Evolutionary conservation across 176 grass and related monocot genomes (phyloP).

Genomic region (Miscanthus lutarioriparius): DNA sequence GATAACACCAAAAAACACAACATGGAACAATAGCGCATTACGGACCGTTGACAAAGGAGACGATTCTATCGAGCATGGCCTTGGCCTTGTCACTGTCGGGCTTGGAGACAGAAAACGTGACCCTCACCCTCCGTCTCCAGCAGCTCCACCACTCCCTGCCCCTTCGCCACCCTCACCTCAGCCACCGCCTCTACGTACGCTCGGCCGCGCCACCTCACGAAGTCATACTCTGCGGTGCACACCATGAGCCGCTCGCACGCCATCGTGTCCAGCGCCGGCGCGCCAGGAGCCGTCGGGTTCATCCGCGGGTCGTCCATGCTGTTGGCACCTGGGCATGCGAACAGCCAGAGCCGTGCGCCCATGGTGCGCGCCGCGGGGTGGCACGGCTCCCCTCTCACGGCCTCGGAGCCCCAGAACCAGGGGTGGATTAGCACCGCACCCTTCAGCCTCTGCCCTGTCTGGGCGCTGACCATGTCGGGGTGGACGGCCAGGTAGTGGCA

Average conservation of each 20-base stretch:
- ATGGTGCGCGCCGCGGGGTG: not conserved
- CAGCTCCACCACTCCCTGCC: not conserved
- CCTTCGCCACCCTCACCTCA: not conserved
- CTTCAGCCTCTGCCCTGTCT: not conserved
- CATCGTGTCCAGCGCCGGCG: not conserved
- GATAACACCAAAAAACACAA: too few relatives aligned
- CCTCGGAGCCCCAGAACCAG: not conserved
- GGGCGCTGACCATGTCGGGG: not conserved
- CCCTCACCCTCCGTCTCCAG: not conserved
- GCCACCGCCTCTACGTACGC: not conserved
- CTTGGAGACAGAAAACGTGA: not conserved
- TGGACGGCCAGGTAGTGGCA: constrained; percentile 40
- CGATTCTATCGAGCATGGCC: not conserved
- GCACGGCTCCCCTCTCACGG: not conserved
- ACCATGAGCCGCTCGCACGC: not conserved
- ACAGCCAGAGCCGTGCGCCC: not conserved
- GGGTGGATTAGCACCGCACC: not conserved
- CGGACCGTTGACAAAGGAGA: not conserved
- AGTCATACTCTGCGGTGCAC: not conserved
- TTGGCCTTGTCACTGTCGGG: not conserved
- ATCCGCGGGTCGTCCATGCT: not conserved
- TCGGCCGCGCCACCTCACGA: not conserved
- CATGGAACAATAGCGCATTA: not conserved
- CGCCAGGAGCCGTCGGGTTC: not conserved
- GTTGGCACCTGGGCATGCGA: not conserved